Conservation (phyloP, 352 stramenopile species). For the Phytophthora idaei region DNA sequence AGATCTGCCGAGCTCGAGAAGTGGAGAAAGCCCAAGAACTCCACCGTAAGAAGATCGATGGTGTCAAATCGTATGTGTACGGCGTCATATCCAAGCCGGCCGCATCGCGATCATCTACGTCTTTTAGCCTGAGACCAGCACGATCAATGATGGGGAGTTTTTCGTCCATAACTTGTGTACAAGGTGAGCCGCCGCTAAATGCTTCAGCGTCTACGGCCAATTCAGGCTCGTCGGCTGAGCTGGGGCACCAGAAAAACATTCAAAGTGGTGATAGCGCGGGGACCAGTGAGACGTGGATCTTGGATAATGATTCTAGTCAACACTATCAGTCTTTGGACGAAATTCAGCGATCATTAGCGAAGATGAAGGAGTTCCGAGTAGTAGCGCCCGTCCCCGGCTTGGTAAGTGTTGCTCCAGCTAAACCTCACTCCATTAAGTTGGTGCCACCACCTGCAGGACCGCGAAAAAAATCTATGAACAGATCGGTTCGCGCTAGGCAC, state of each 20-base stretch:
- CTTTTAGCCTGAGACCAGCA: conserved; percentile 26
- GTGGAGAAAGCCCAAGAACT: conserved; percentile 73
- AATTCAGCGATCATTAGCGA: conserved; percentile 41
- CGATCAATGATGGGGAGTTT: conserved; percentile 19
- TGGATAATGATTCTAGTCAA: conserved; percentile 3
- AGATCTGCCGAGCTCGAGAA: conserved; percentile 71
- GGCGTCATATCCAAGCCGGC: conserved; percentile 41
- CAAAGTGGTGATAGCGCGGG: conserved; percentile 2
- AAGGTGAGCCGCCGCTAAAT: conserved; percentile 2
- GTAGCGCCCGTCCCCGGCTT: conserved; percentile 34
- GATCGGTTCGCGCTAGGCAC: conserved; percentile 50
- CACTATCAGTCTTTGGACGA: conserved; percentile 20
- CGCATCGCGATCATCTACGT: conserved; percentile 18
- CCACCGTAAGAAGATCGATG: conserved; percentile 74
- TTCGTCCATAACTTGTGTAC: conserved; percentile 7
- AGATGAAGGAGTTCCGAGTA: conserved; percentile 60
- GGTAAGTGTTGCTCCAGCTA: conserved; percentile 12
- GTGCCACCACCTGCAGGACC: conserved; percentile 17
- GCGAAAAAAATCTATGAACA: conserved; percentile 48
- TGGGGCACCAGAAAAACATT: background rate
- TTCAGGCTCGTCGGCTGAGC: background rate
- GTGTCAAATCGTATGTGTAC: conserved; percentile 63
- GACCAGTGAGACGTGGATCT: conserved; percentile 6
- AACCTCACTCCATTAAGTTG: conserved; percentile 10
- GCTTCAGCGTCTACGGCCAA: conserved; percentile 4